Evolutionary conservation across 2,329 filamentous ascomycete genomes (phyloP).

Genomic region (Monilinia fructicola): DNA sequence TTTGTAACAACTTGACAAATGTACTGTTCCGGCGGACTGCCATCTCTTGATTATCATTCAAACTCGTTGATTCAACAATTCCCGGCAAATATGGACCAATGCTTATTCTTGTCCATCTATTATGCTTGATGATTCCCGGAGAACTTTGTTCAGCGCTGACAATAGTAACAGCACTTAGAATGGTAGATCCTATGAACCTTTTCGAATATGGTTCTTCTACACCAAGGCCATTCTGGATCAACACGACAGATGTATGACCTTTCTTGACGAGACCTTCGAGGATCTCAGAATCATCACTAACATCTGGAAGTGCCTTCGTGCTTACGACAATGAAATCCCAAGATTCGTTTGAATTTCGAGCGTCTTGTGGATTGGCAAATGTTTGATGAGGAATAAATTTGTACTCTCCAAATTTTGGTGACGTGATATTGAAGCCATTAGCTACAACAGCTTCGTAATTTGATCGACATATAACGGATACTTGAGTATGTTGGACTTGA

Average conservation of each 20-base stretch:
- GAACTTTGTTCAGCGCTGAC: slow-evolving; percentile 65
- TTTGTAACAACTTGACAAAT: slow-evolving; percentile 48
- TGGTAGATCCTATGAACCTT: slow-evolving; percentile 59
- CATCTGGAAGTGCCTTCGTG: slow-evolving; percentile 40
- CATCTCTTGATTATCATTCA: slow-evolving; percentile 15
- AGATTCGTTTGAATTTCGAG: slow-evolving; percentile 34
- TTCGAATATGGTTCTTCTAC: slow-evolving; percentile 56
- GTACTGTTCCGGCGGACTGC: slow-evolving; percentile 41
- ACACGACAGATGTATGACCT: slow-evolving; percentile 34
- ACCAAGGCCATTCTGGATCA: slow-evolving; percentile 40
- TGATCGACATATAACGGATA: slow-evolving; percentile 71
- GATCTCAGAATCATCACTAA: slow-evolving; percentile 37
- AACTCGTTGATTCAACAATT: slow-evolving; percentile 38
- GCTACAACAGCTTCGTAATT: slow-evolving; percentile 65
- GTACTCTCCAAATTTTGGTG: slow-evolving; percentile 67
- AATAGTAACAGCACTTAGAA: slow-evolving; percentile 68
- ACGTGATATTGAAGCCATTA: slow-evolving; percentile 63
- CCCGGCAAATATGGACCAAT: slow-evolving; percentile 64
- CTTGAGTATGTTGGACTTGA: slow-evolving; percentile 52
- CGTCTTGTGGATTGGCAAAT: slow-evolving; percentile 57
- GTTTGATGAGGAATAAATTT: slow-evolving; percentile 60
- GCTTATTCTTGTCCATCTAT: slow-evolving; percentile 71
- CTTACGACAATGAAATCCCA: slow-evolving; percentile 46
- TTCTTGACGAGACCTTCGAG: slow-evolving; percentile 34
- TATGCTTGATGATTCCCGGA: slow-evolving; percentile 65